Conservation (phyloP, 345 rosid genomes). For the Gossypium rotundifolium region DNA sequence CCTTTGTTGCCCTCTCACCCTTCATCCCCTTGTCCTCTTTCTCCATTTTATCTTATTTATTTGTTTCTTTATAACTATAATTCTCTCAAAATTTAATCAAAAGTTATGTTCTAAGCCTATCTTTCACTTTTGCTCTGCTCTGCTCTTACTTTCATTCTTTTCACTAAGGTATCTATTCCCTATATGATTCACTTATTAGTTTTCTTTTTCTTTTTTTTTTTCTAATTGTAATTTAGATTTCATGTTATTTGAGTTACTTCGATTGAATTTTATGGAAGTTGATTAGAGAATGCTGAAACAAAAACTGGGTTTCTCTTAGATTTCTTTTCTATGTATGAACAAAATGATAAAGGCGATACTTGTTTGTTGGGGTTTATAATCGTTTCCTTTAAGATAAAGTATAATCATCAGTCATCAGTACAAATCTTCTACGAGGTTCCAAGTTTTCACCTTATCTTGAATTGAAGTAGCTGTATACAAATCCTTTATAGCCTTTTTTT, state of each 20-base stretch:
- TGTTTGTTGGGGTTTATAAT: no score
- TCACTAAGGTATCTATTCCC: background rate
- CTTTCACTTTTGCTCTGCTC: background rate
- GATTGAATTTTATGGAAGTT: background rate
- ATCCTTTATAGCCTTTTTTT: background rate
- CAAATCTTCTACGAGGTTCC: no score
- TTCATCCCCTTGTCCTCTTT: conserved; percentile 21
- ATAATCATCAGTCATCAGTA: no score
- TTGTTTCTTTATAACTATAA: background rate
- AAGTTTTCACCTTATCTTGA: no score
- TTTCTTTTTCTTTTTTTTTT: background rate
- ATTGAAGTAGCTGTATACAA: background rate
- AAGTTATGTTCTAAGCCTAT: background rate
- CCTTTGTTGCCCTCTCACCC: conserved; percentile 13
- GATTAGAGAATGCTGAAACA: background rate
- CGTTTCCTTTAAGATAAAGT: no score
- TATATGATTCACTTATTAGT: background rate
- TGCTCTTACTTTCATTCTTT: background rate
- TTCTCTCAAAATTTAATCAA: background rate
- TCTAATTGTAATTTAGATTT: background rate
- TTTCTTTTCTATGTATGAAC: background rate
- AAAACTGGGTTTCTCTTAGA: background rate
- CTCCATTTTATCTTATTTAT: background rate
- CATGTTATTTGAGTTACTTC: background rate
- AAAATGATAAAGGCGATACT: no score